Percentiles rank a stretch among this genome's conserved stretches.
These are phyloP conservation scores for Suhomyces maxii DNA, from an alignment of 1,139 yeast species.

Conservation along the genomic window DNA sequence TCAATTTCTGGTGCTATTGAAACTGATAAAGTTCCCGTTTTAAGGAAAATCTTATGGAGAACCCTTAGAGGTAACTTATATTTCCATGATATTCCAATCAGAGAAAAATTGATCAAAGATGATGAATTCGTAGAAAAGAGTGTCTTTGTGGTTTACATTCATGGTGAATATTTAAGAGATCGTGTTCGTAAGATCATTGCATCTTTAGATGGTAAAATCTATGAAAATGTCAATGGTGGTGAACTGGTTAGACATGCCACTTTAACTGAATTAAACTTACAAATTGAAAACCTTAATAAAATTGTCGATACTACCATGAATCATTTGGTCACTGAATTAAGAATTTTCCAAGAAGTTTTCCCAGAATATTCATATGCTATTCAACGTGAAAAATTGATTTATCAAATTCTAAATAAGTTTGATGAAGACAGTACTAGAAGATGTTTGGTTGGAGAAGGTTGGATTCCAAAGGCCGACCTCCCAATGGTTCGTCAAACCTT, in stretches of 20 bases:
- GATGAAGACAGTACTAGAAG: conserved; percentile 83
- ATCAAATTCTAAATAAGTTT: conserved; percentile 73
- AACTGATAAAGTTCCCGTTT: conserved; percentile 43
- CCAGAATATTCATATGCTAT: conserved; percentile 44
- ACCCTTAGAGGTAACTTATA: conserved; percentile 54
- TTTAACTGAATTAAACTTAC: conserved; percentile 59
- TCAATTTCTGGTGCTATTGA: conserved; percentile 53
- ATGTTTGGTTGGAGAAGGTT: conserved; percentile 95
- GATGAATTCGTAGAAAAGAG: conserved; percentile 57
- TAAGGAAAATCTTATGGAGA: conserved; percentile 57
- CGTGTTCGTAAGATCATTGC: conserved; percentile 77
- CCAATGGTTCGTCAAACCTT: conserved; percentile 25
- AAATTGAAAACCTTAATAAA: conserved; percentile 43
- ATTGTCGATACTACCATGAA: conserved; percentile 72
- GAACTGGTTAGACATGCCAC: conserved; percentile 50
- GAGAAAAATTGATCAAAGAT: conserved; percentile 37
- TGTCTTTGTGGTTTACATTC: conserved; percentile 83
- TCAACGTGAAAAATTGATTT: conserved; percentile 72
- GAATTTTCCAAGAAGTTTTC: conserved; percentile 58
- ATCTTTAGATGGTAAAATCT: conserved; percentile 79
- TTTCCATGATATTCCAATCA: conserved; percentile 50
- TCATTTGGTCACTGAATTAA: conserved; percentile 72
- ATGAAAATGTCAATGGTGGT: conserved; percentile 61
- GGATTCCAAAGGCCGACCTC: conserved; percentile 64
- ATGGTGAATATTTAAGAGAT: conserved; percentile 70